Base-by-base conservation (phyloP, 73 alveolate genomes). In the Paramecium pentaurelia region DNA sequence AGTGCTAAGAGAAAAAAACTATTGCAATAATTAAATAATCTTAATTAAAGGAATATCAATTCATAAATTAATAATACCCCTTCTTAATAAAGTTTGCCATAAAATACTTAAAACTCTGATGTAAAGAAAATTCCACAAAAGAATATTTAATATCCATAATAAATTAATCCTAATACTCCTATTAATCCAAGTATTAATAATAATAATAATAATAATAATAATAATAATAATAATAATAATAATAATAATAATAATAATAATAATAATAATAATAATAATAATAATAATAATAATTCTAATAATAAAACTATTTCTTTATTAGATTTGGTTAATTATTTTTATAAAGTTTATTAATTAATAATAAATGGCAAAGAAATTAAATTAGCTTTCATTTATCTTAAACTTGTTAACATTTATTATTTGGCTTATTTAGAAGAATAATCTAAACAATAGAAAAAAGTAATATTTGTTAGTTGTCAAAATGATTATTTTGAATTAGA, bases 401-500 rank as follows among this genome's bases (percentile, higher is more conserved):
- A 80, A n/a, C 58, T 80, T 38, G 91, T 80, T 0, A 80, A 80
- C 30, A 80, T 80, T 49, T 80, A 80, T 47, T 80, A 80, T 80
- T 18, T 45, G 6, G 73, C 73, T 5, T 80, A 80, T 36, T 49
- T 80, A n/a, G 71, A 80, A 27, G 91, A 80, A 20, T 14, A 80
- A 45, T 40, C 91, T 28, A 45, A 42, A 49, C 14, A 44, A 14
- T 42, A 49, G 30, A 45, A 80, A 18, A 80, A 80, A 44, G 75
- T 80, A 7, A 27, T 45, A 18, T 80, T 45, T 36, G 34, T 45
- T n/a, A 27, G 75, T 25, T 80, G 91, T 14, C 58, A 80, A 45
- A 80, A 80, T 80, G 91, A 80, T 25, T 80, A 32, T 18, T 80
- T 80, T 80, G 71, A 80, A 45, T 80, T 80, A 47, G 91, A 80